Evolutionary conservation across 345 rosid species (phyloP).

Genomic region (Litchi chinensis): DNA sequence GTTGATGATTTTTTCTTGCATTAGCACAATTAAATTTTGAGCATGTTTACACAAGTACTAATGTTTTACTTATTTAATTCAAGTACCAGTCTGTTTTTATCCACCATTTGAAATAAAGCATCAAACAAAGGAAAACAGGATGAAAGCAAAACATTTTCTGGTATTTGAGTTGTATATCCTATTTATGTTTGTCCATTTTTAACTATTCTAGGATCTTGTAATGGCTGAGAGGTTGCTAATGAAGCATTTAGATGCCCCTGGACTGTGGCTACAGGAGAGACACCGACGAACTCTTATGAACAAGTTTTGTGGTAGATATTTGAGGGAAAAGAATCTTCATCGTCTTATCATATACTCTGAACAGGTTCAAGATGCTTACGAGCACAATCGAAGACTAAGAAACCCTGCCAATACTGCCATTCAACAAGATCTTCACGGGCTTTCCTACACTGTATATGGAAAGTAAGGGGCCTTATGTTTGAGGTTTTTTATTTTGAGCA

Average conservation of each 20-base stretch:
- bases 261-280: constrained; percentile 85
- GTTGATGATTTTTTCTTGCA: constrained; percentile 33
- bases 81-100: not conserved
- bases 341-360: constrained; percentile 59
- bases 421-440: constrained; percentile 93
- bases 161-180: not conserved
- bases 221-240: constrained; percentile 89
- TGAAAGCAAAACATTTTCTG: not conserved
- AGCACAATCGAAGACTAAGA: constrained; percentile 75
- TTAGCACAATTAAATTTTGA: not conserved
- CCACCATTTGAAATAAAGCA: not conserved
- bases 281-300: constrained; percentile 86
- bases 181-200: not conserved
- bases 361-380: constrained; percentile 72
- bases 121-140: not conserved
- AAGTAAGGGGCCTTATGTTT: constrained; percentile 87
- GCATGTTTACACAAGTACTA: not conserved
- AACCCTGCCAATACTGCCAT: constrained; percentile 83
- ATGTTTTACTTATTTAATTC: not conserved
- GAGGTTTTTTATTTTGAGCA: constrained; percentile 96
- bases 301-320: constrained; percentile 86
- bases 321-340: constrained; percentile 81
- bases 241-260: constrained; percentile 96
- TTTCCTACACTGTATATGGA: constrained; percentile 77
- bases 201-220: constrained; percentile 63